These are phyloP conservation scores for Melampsora americana DNA, from an alignment of 1,284 basidiomycete genomes.

Conservation along the genomic window DNA sequence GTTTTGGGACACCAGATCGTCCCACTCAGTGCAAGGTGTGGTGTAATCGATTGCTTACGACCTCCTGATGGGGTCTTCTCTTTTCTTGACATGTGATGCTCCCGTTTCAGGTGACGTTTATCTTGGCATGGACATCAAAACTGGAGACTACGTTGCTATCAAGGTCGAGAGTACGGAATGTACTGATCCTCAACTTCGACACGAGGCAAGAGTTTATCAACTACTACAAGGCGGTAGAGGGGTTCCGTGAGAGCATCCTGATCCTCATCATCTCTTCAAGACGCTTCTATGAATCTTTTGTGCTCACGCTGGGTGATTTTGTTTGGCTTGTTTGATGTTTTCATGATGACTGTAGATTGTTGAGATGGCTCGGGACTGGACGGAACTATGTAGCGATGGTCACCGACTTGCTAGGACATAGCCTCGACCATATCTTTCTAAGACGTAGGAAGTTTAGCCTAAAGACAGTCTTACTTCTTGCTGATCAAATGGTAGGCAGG, in stretches of 20 bases:
- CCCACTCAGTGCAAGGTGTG: neutral
- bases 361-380: constrained; percentile 55
- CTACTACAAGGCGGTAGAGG: constrained; percentile 54
- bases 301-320: neutral
- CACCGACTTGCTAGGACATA: constrained; percentile 54
- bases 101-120: constrained; percentile 53
- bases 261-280: neutral
- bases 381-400: constrained; percentile 56
- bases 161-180: constrained; percentile 55
- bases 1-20: neutral
- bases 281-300: neutral
- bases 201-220: constrained; percentile 56
- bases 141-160: constrained; percentile 55
- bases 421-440: constrained; percentile 54
- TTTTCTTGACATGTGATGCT: constrained; percentile 50
- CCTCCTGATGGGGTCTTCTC: neutral
- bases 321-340: constrained; percentile 47
- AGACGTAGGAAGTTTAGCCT: constrained; percentile 55
- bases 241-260: constrained; percentile 47
- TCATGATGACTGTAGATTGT: constrained; percentile 52
- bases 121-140: constrained; percentile 55
- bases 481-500: constrained; percentile 54
- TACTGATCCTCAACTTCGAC: constrained; percentile 55
- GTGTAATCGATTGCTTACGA: neutral
- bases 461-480: constrained; percentile 55